These are phyloP conservation scores for Aureobasidium mangrovei DNA, from an alignment of 2,329 filamentous ascomycete species.

Conservation along the genomic window DNA sequence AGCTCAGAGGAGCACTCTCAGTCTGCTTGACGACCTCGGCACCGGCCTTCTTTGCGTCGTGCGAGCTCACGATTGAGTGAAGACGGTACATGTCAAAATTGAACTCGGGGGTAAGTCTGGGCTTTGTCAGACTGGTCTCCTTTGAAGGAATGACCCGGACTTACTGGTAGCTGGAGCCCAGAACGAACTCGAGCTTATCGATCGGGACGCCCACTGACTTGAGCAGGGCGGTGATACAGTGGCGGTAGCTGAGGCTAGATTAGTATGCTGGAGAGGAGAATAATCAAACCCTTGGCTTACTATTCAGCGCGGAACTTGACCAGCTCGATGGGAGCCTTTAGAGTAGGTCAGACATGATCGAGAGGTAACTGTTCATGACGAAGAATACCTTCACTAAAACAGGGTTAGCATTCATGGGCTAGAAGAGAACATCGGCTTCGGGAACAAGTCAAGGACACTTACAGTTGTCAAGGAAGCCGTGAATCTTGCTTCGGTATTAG, in stretches of 20 bases:
- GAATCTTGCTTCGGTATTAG: conserved; percentile 32
- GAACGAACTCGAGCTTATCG: conserved; percentile 70
- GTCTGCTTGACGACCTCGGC: conserved; percentile 93
- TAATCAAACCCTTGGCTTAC: not conserved
- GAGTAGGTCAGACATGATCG: not conserved
- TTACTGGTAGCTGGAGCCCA: conserved; percentile 51
- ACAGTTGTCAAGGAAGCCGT: conserved; percentile 59
- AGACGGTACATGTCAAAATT: conserved; percentile 83
- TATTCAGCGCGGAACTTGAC: conserved; percentile 75
- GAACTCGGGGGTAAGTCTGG: conserved; percentile 50
- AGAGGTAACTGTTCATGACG: too few relatives aligned
- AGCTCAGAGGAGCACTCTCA: conserved; percentile 62
- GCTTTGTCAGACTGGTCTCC: conserved; percentile 19
- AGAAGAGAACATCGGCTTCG: not conserved
- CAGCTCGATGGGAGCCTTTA: conserved; percentile 68
- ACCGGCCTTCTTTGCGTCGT: conserved; percentile 82
- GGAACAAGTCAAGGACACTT: conserved; percentile 25
- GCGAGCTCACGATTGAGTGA: conserved; percentile 59
- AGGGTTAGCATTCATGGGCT: conserved; percentile 18
- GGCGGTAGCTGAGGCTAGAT: conserved; percentile 49
- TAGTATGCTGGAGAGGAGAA: not conserved
- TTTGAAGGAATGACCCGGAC: conserved; percentile 19
- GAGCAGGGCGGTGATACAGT: conserved; percentile 64
- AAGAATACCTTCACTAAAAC: not conserved
- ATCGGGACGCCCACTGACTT: conserved; percentile 70